Percentiles rank a stretch among this genome's conserved stretches.
Conservation (phyloP, 352 stramenopile species). For the Thalassiosira ordinaria region DNA sequence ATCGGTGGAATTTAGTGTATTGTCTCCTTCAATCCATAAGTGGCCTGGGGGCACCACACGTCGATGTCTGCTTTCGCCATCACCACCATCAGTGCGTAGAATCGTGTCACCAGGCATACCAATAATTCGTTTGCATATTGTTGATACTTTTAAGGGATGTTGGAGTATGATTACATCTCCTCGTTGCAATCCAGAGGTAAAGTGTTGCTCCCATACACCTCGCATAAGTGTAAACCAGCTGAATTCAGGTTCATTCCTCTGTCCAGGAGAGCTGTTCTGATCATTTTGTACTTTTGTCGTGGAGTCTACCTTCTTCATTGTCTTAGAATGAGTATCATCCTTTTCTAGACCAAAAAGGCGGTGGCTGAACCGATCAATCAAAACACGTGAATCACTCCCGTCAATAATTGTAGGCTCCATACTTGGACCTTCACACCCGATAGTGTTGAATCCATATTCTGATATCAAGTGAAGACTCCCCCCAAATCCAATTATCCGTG, state of each 20-base stretch:
- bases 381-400: slow-evolving; percentile 54
- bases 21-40: slow-evolving; percentile 97
- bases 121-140: slow-evolving; percentile 83
- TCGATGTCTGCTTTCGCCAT: slow-evolving; percentile 22
- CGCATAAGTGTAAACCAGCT: slow-evolving; percentile 29
- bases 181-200: slow-evolving; percentile 66
- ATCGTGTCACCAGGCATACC: slow-evolving; percentile 78
- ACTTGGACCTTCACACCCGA: slow-evolving; percentile 75
- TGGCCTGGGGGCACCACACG: slow-evolving; percentile 90
- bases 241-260: neutral
- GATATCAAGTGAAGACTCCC: slow-evolving; percentile 65
- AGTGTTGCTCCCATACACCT: slow-evolving; percentile 57
- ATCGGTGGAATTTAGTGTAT: slow-evolving; percentile 94
- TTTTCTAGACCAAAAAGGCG: slow-evolving; percentile 63
- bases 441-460: slow-evolving; percentile 74
- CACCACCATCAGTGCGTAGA: slow-evolving; percentile 43
- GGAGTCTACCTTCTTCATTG: slow-evolving; percentile 13
- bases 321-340: slow-evolving; percentile 13
- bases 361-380: slow-evolving; percentile 76
- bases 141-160: slow-evolving; percentile 73
- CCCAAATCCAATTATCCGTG: slow-evolving; percentile 50
- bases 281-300: neutral
- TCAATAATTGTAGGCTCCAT: slow-evolving; percentile 84
- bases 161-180: slow-evolving; percentile 83
- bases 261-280: neutral